phyloP scores from a whole-genome alignment of 768 basidiomycete genomes.

The Pleurotus cornucopiae region DNA sequence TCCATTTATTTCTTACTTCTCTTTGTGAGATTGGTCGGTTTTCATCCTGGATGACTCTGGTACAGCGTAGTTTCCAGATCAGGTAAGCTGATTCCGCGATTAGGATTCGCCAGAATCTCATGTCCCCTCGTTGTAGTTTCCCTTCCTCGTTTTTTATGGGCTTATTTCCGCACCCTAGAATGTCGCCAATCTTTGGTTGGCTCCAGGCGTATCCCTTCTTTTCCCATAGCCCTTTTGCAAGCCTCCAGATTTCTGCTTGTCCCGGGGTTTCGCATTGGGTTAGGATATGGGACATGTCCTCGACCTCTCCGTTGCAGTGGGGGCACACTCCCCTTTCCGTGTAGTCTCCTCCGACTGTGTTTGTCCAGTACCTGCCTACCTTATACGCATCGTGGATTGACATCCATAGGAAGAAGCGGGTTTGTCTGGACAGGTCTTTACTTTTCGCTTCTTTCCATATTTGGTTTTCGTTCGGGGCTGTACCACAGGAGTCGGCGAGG shows the following conservation, averaged over 20 bases:
- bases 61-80: too few species aligned
- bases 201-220: constrained; percentile 4
- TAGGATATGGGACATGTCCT: constrained; percentile 27
- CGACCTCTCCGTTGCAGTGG: constrained; percentile 11
- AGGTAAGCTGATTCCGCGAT: too few species aligned
- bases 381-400: constrained; percentile 19
- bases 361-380: constrained; percentile 21
- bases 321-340: constrained; percentile 13
- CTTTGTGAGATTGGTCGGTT: too few species aligned
- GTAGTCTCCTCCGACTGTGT: constrained; percentile 8
- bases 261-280: constrained; percentile 18
- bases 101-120: too few species aligned
- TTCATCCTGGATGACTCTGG: too few species aligned
- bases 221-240: constrained; percentile 14
- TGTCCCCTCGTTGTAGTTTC: too few species aligned
- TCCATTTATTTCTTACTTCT: too few species aligned
- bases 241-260: constrained; percentile 19
- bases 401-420: constrained; percentile 17
- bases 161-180: too few species aligned
- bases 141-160: too few species aligned
- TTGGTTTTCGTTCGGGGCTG: constrained; percentile 1
- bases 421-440: constrained; percentile 11
- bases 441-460: constrained; percentile 11
- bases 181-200: too few species aligned
- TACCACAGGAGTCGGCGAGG: not conserved